Conservation (phyloP, 305 asterid genomes). For the Fraxinus paxiana region DNA sequence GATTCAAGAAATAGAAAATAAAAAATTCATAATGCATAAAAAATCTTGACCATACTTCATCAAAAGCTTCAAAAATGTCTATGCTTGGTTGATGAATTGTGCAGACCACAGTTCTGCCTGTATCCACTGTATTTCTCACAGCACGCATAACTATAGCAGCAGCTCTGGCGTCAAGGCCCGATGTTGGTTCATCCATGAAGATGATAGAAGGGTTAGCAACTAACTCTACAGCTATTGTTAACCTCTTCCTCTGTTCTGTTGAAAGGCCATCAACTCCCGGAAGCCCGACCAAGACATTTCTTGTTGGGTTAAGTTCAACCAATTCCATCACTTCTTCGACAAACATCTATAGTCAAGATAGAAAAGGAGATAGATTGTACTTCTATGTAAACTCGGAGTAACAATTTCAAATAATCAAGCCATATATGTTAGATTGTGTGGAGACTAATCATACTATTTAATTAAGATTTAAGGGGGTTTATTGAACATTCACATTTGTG, state of each 20-base stretch:
- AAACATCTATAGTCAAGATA: constrained; percentile 33
- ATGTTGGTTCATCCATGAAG: constrained; percentile 55
- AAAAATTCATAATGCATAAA: neutral
- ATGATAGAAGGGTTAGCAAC: constrained; percentile 51
- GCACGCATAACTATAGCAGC: constrained; percentile 53
- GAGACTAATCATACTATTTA: neutral
- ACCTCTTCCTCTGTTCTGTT: constrained; percentile 50
- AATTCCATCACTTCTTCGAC: constrained; percentile 47
- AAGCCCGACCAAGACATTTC: constrained; percentile 37
- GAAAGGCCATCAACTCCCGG: constrained; percentile 52
- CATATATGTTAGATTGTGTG: neutral
- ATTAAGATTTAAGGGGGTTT: neutral
- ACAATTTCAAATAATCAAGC: neutral
- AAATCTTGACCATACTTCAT: constrained; percentile 28
- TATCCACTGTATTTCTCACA: constrained; percentile 41
- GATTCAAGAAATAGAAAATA: neutral
- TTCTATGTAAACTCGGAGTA: neutral
- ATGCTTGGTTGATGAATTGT: constrained; percentile 55
- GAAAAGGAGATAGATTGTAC: neutral
- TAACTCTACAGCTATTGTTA: constrained; percentile 48
- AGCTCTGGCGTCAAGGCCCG: constrained; percentile 54
- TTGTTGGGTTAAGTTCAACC: constrained; percentile 41
- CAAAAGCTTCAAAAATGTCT: constrained; percentile 49
- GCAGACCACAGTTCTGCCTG: constrained; percentile 46
- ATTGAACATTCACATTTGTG: neutral